Percentiles rank a stretch among this genome's conserved stretches.
These are phyloP conservation scores for Ilex asprella DNA, from an alignment of 257 asterid species.

Conservation along the genomic window DNA sequence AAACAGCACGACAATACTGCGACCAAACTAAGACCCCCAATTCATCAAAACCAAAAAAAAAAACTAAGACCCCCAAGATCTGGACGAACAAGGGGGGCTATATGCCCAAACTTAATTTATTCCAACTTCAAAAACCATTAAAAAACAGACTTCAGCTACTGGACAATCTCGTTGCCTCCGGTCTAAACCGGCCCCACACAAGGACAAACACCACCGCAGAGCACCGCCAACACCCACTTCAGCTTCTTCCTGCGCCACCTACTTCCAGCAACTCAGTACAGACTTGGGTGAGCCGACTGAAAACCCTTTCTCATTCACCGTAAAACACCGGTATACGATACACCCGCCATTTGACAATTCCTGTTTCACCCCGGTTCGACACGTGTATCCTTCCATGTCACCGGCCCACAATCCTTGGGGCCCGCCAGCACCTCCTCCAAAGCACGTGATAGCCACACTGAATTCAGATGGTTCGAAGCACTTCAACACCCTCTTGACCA, in stretches of 20 bases:
- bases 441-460: constrained; percentile 35
- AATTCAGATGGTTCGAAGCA: constrained; percentile 36
- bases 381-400: constrained; percentile 33
- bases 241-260: constrained; percentile 16
- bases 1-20: no score
- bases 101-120: no score
- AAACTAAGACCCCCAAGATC: no score
- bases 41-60: no score
- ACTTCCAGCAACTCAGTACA: constrained; percentile 14
- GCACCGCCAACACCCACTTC: constrained; percentile 3
- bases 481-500: constrained; percentile 29
- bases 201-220: constrained; percentile 67
- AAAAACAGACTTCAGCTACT: no score
- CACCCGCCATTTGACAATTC: constrained; percentile 20
- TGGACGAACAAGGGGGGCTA: no score
- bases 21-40: no score
- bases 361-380: constrained; percentile 19
- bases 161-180: no score
- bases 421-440: constrained; percentile 6
- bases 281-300: constrained; percentile 6
- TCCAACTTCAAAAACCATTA: no score
- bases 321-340: constrained; percentile 26
- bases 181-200: constrained; percentile 37
- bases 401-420: neutral
- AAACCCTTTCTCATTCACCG: neutral